Base-by-base conservation (phyloP, 306 rosid genomes). In the Ochetophila trinervis region DNA sequence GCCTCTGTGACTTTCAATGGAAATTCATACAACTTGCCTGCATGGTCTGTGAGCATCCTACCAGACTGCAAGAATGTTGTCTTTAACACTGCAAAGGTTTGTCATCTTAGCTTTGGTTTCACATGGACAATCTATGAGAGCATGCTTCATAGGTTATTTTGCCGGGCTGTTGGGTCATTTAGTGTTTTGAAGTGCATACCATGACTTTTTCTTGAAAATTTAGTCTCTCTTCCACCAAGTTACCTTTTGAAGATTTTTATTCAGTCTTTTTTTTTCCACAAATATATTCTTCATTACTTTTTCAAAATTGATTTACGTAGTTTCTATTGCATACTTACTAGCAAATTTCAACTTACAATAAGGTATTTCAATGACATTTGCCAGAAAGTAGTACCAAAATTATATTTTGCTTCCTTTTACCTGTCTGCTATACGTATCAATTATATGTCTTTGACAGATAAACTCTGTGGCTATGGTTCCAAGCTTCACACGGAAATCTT, bases 41-140 rank as follows among this genome's bases (percentile, higher is more conserved):
- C 96, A 14, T 93, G 98, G 98, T 93, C 98, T 60, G 97, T 93
- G 57, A 93, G 99, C 91, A 90, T 90, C 68, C 78, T 93, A 79
- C 99, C 99, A 0, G 99, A 93, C 74, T 93, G 99, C 90, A 87
- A 93, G 80, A 90, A 75, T 71, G 99, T 86, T 40, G 99, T 65
- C 30, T 82, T 84, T 24, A 93, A 93, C 72, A 89, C 99, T 20
- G 99, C 97, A 74, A 93, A 93, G 99, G 97, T 93, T 75, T 76
- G 85, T 61, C 57, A 20, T 53, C 30, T 12, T 53, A n/a, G 16
- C 2, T 34, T 53, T 8, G n/a, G 42, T 36, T 36, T 36, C 42
- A 36, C 9, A 5, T 36, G 42, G 1, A 36, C 42, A 36, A 36
- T 36, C 4, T 36, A 8, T 36, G 42, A 36, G 42, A 36, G 42